Conservation (phyloP, 73 alveolate genomes). For the Tetrahymena borealis region DNA sequence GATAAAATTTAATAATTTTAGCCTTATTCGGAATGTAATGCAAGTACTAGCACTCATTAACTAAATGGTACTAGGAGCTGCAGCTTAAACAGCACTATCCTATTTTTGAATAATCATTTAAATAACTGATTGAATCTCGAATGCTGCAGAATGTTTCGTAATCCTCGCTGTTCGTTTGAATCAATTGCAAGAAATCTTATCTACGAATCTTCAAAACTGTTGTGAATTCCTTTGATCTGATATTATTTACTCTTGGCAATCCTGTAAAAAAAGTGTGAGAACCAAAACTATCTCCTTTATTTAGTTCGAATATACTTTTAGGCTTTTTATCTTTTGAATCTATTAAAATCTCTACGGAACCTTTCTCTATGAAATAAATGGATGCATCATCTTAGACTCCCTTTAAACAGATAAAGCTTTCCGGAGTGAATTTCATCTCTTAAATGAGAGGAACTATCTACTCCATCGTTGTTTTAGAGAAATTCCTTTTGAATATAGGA, state of each 20-base stretch:
- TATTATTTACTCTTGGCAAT: conserved; percentile 37
- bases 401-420: background rate
- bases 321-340: background rate
- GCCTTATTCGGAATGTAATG: background rate
- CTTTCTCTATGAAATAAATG: conserved; percentile 20
- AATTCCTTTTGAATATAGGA: conserved; percentile 2
- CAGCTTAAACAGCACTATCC: background rate
- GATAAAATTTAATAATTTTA: background rate
- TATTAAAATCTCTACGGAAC: background rate
- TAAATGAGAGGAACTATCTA: background rate
- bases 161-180: background rate
- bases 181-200: conserved; percentile 6
- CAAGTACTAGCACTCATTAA: background rate
- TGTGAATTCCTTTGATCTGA: conserved; percentile 48
- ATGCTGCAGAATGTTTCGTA: conserved; percentile 17
- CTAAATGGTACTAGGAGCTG: background rate
- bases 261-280: conserved; percentile 57
- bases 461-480: conserved; percentile 8
- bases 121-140: background rate
- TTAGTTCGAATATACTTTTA: background rate
- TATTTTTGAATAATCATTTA: background rate
- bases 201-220: conserved; percentile 33
- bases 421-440: conserved; percentile 39
- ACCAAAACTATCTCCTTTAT: conserved; percentile 48
- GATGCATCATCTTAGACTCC: conserved; percentile 24